Evolutionary conservation across 208 protist genomes (phyloP), one percentile per base, ranked within the genome.

Genomic region (Crithidia fasciculata): DNA sequence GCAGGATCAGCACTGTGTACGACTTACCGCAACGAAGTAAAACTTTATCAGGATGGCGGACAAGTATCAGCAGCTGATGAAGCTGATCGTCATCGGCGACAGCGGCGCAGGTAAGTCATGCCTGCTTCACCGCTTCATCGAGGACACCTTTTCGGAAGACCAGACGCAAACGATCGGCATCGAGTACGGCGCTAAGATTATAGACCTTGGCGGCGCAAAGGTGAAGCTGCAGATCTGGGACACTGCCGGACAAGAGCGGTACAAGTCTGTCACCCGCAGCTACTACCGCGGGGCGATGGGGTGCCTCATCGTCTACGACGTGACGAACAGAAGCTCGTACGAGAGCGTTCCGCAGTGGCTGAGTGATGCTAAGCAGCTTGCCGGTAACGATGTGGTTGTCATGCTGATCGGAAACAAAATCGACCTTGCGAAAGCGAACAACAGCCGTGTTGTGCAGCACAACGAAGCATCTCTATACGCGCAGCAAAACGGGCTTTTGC

Each of bases 271-370:
- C 66, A 99, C 99, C 3, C 68, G 87, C 37, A 92, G 85, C 65
- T 97, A 96, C 62, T 99, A 99, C 83, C 88, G 99, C 18, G 98
- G 98, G 43, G 98, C 99, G 5, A 96, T 98, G 15, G 98, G 98
- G 10, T 99, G 98, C 49, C 85, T 99, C 16, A 96, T 99, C 57
- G 99, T 99, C 5, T 99, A 99, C 82, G 98, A 99, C 82, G 98
- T 99, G 44, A 96, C 97, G 2, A 98, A 98, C 68, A 85, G 94
- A 53, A 76, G 76, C 16, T 98, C 98, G 2, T 99, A 97, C 74
- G 97, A 99, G 66, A 98, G 89, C 64, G 91, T 99, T 16, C 92
- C 97, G 9, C 90, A 95, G 41, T 99, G 98, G 98, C 82, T 99
- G 12, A 97, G 95, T 55, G 98, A 99, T 37, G 96, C 93, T 16